phyloP scores from a whole-genome alignment of 805 yeast species.

The Cyberlindnera maritima region DNA sequence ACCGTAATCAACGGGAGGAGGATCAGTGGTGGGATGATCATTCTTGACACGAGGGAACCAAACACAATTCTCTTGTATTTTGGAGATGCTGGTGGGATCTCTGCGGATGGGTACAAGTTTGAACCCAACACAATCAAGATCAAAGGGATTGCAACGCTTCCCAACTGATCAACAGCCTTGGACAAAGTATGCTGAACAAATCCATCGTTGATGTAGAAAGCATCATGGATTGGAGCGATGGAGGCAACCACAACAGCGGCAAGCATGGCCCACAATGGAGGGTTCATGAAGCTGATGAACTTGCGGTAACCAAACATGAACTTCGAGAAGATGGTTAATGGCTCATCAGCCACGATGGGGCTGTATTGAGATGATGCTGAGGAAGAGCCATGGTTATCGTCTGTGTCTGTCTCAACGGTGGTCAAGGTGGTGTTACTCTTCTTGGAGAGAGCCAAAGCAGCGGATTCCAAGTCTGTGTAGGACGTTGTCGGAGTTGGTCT shows the following conservation, averaged over 20 bases:
- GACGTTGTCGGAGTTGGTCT: slow-evolving; percentile 26
- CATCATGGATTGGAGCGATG: slow-evolving; percentile 52
- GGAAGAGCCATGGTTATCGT: not conserved
- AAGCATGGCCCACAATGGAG: slow-evolving; percentile 78
- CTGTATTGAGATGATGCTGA: not conserved
- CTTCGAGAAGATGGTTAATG: not conserved
- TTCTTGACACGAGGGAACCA: slow-evolving; percentile 71
- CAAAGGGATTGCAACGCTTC: slow-evolving; percentile 77
- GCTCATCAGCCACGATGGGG: not conserved
- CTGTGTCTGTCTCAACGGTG: not conserved
- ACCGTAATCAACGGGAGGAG: slow-evolving; percentile 65
- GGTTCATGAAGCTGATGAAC: slow-evolving; percentile 58
- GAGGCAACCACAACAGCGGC: slow-evolving; percentile 68
- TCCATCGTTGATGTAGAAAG: slow-evolving; percentile 56
- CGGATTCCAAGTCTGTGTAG: slow-evolving; percentile 1
- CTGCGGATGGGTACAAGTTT: slow-evolving; percentile 65
- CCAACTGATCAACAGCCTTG: slow-evolving; percentile 61
- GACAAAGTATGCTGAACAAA: slow-evolving; percentile 67
- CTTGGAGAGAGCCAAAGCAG: not conserved
- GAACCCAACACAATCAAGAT: slow-evolving; percentile 76
- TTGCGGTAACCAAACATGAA: slow-evolving; percentile 7
- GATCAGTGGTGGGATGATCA: slow-evolving; percentile 72
- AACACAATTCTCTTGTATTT: slow-evolving; percentile 62
- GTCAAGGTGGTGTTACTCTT: slow-evolving; percentile 1
- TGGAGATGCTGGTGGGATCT: slow-evolving; percentile 62